Base-by-base conservation (phyloP, 2,329 filamentous ascomycete genomes). In the Colletotrichum gloeosporioides region DNA sequence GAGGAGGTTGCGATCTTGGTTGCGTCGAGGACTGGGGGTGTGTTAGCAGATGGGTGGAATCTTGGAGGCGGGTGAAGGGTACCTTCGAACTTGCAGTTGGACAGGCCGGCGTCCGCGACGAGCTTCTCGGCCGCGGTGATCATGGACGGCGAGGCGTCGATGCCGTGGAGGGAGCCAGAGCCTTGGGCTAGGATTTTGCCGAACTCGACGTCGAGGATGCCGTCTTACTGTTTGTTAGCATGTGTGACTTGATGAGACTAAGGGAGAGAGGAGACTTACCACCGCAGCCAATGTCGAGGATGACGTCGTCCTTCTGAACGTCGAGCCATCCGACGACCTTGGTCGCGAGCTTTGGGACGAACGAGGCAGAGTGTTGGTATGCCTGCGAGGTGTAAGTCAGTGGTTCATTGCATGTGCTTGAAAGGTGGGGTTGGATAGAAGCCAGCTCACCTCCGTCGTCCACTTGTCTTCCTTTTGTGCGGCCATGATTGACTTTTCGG, bases 221-320 rank as follows among this genome's bases (percentile, higher is more conserved):
- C 92, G 81, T 93, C 90, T 91, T 12, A 5, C 34, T 4, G 12
- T 57, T 8, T 27, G 63, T 80, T 10, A 80, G 67, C 2, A 18
- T 22, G 2, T 44, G 15, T 8, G 32, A 2, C 3, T 15, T 80
- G 62, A 27, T 32, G 27, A 12, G 4, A 39, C 25, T 29, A 53
- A 15, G 39, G 13, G n/a, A 64, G 18, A 16, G 4, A 22, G 59
- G 39, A 12, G 32, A 15, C 27, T 77, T 73, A 91, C 90, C 92
- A 59, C 92, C 92, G 78, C 92, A 94, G 16, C 92, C 92, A 69
- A 94, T 83, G 78, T 94, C 92, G 3, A 94, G 85, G 27, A 94
- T 87, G 18, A 85, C 81, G 80, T 94, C 92, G 77, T 90, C 88
- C 32, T 88, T 86, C 73, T 91, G 87, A 1, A 92, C 87, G 78